Evolutionary conservation across 257 asterid genomes (phyloP).

Genomic region (Petrea volubilis): DNA sequence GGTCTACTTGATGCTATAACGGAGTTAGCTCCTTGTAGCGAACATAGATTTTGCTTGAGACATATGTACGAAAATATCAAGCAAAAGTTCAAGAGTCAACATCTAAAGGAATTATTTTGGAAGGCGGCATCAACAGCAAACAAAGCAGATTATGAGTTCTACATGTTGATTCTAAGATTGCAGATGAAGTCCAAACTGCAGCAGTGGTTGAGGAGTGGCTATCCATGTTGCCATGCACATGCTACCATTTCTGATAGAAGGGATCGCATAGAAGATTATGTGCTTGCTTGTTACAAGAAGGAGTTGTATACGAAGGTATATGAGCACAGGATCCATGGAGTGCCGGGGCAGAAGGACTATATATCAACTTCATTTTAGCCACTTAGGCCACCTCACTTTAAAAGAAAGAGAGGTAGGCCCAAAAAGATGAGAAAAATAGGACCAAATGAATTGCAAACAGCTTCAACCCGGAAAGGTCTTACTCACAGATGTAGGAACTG

Average conservation of each 20-base stretch:
- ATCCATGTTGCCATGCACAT: neutral
- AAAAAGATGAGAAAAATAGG: neutral
- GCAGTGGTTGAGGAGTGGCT: too few relatives aligned
- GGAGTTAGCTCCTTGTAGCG: neutral
- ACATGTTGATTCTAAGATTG: too few relatives aligned
- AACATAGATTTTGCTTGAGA: conserved; percentile 6
- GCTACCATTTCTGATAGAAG: neutral
- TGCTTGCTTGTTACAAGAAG: neutral
- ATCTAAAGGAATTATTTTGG: neutral
- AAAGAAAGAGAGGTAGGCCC: neutral
- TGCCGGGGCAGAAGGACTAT: neutral
- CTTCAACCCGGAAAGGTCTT: neutral
- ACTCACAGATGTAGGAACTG: neutral
- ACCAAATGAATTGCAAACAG: neutral
- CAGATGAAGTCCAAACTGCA: too few relatives aligned
- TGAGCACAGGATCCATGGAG: neutral
- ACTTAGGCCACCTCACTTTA: neutral
- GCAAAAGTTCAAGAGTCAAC: too few relatives aligned
- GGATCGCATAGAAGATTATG: neutral
- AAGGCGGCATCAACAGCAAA: neutral
- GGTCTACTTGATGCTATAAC: too few relatives aligned
- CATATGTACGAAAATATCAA: neutral
- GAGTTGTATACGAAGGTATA: neutral
- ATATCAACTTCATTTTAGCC: neutral
- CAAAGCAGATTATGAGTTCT: neutral